Evolutionary conservation across 768 basidiomycete species (phyloP).

Genomic region (Leccinum sublutescens): DNA sequence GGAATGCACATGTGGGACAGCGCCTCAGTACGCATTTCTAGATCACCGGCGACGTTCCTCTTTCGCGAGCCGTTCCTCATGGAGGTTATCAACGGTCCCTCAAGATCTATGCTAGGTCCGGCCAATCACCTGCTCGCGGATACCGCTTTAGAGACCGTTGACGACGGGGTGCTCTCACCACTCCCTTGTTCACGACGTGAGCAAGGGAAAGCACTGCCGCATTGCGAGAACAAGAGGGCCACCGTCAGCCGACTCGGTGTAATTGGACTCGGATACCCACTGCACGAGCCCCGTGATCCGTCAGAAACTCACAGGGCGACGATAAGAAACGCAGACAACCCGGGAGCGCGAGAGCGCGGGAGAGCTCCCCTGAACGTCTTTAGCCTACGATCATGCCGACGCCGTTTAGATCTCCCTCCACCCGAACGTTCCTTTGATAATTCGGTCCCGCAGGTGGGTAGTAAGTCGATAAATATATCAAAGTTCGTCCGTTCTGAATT

Average conservation of each 20-base stretch:
- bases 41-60: constrained; percentile 11
- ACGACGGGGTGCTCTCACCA: constrained; percentile 5
- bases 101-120: background rate
- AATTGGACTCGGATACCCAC: background rate
- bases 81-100: constrained; percentile 6
- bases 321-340: background rate
- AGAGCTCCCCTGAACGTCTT: background rate
- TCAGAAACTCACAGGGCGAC: background rate
- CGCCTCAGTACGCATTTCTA: constrained; percentile 31
- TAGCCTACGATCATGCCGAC: background rate
- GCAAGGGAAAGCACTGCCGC: constrained; percentile 3
- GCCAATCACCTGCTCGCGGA: background rate
- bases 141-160: background rate
- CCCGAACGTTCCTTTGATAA: background rate
- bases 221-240: background rate
- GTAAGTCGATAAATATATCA: background rate
- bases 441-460: constrained; percentile 1
- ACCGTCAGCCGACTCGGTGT: background rate
- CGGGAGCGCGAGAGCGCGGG: background rate
- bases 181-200: constrained; percentile 19
- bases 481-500: background rate
- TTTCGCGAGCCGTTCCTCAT: constrained; percentile 23
- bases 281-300: constrained; percentile 3
- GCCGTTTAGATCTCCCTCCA: background rate
- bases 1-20: constrained; percentile 9